These are phyloP conservation scores for Sphagnum fallax DNA, from an alignment of 228 moss, liverwort and hornwort genomes.

Conservation along the genomic window DNA sequence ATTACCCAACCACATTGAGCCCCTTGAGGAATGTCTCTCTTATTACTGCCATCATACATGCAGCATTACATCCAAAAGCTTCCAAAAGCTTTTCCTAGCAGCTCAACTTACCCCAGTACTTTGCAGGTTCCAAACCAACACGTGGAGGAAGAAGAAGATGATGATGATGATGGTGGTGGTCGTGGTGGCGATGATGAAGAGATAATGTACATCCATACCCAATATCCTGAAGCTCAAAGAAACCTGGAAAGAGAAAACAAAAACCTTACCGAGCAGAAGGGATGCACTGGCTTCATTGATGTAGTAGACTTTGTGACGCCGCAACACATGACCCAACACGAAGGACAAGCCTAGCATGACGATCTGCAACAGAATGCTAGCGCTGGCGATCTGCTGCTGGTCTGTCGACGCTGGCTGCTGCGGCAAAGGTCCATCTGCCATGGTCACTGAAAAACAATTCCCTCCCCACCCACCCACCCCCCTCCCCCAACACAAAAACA, in stretches of 20 bases:
- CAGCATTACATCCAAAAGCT: too few relatives aligned
- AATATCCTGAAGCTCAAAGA: too few relatives aligned
- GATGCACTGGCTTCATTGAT: slow-evolving; percentile 96
- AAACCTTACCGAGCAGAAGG: slow-evolving; percentile 64
- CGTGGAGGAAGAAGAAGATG: too few relatives aligned
- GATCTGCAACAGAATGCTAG: slow-evolving; percentile 93
- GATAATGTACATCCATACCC: background rate
- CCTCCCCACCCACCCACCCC: too few relatives aligned
- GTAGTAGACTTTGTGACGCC: slow-evolving; percentile 95
- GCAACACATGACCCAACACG: slow-evolving; percentile 84
- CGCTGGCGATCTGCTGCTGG: slow-evolving; percentile 94
- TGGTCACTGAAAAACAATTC: slow-evolving; percentile 1
- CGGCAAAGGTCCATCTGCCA: slow-evolving; percentile 24
- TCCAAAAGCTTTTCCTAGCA: too few relatives aligned
- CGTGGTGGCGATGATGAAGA: background rate
- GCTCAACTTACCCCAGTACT: too few relatives aligned
- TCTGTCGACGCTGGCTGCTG: slow-evolving; percentile 52
- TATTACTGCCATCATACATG: too few relatives aligned
- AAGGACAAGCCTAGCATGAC: slow-evolving; percentile 97
- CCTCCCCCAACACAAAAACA: too few relatives aligned
- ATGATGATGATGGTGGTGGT: too few relatives aligned
- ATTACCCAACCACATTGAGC: background rate
- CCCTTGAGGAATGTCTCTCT: too few relatives aligned
- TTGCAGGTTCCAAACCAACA: too few relatives aligned
- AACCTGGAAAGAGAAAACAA: too few relatives aligned